Base-by-base conservation (phyloP, 768 basidiomycete genomes). In the Leccinum rimulosum region DNA sequence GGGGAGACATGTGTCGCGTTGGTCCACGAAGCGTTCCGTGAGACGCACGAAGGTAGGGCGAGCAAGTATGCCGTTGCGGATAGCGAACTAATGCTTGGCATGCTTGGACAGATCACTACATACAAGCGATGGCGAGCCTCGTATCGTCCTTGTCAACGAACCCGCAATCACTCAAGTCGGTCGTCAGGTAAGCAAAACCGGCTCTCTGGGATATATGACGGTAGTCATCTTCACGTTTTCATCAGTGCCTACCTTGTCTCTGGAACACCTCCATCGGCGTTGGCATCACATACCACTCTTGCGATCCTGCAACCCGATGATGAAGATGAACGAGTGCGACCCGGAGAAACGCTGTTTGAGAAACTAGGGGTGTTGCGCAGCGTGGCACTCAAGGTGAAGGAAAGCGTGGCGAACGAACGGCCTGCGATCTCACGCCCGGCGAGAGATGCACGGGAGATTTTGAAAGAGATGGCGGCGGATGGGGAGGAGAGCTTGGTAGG, bases 361-460 rank as follows among this genome's bases (percentile, higher is more conserved):
- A 88, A 74, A 54, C 76, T 92, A 3, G 80, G 80, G 3, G 64
- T 89, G 6, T 73, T 89, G 33, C 80, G 80, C 6, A 81, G 74
- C 45, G 83, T 95, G 3, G 84, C 88, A 0, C 83, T 87, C 70
- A 94, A 94, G 70, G 79, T 89, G 3, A 76, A 85, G 54, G 87
- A 89, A 61, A 84, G 87, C 65, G 80, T 83, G 1, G 84, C 80
- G 3, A 85, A 80, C 60, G 91, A 94, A 47, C 82, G 82, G 36
- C 84, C 90, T 3, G 78, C 82, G 19, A 84, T 95, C 47, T 80
- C 90, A 10, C 79, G 93, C 50, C 93, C 92, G 0, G 89, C 92
- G 7, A 78, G 93, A 48, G 93, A 95, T 68, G 88, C 94, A 3
- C 80, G 87, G 61, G 94, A 96, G 53, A 57, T 88, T 25, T 68